Base-by-base conservation (phyloP, 305 asterid species). In the Fraxinus greggii region DNA sequence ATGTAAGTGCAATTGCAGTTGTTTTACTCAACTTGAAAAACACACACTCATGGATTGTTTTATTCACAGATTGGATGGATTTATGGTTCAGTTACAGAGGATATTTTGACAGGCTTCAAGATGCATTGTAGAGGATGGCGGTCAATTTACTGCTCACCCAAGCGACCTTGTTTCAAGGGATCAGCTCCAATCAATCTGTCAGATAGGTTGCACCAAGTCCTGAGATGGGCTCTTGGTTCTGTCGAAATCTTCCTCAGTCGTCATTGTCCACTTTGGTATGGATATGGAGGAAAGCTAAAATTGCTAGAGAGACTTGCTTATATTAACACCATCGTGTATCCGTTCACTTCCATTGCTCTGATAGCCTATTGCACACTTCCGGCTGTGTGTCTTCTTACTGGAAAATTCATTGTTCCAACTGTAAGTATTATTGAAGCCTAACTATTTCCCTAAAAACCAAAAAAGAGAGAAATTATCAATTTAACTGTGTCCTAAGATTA, bases 171-270 rank as follows among this genome's bases (percentile, higher is more conserved):
- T 45, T 93, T 93, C 85, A 93, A 93, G 83, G 97, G 97, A 86
- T 93, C 96, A 63, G 97, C 97, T 72, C 97, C 94, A 31, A 93
- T 93, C 86, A 93, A 93, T 89, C 88, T 93, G 77, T 92, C 97
- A 33, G 97, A 92, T 72, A 88, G 97, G 89, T 86, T 93, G 89
- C 95, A 92, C 84, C 97, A 93, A 87, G 95, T 93, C 54, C 88
- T 92, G 87, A 86, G 97, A 85, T 93, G 97, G 97, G 97, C 97
- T 82, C 93, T 93, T 70, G 97, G 97, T 85, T 93, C 97, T 42
- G 92, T 92, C 28, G 97, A 93, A 79, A 93, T 93, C 86, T 93
- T 93, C 88, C 86, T 92, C 40, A 93, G 97, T 61, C 93, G 97
- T 21, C 97, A 92, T 87, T 92, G 97, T 85, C 97, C 97, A 1